Conservation (phyloP, 768 basidiomycete species). For the Omphalotus guepiniiformis region DNA sequence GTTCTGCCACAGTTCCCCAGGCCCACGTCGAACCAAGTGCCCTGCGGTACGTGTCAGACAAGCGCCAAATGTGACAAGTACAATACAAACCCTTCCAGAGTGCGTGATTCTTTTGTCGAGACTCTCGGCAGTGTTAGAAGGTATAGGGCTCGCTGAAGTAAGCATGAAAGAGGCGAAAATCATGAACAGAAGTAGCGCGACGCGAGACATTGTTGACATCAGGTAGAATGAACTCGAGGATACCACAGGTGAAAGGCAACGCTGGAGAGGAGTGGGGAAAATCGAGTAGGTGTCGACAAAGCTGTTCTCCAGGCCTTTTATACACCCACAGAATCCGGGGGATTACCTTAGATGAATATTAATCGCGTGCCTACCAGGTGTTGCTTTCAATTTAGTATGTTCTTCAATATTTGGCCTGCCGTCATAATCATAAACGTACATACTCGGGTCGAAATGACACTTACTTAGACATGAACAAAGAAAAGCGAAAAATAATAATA, state of each 20-base stretch:
- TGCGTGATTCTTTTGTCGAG: conserved; percentile 52
- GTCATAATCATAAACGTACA: too few relatives aligned
- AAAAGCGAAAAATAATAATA: too few relatives aligned
- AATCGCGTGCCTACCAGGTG: too few relatives aligned
- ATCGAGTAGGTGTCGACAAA: not conserved
- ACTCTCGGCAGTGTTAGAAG: conserved; percentile 27
- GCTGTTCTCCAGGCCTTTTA: not conserved
- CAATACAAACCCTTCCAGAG: conserved; percentile 48
- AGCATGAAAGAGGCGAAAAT: conserved; percentile 40
- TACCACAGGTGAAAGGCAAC: not conserved
- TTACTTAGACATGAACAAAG: too few relatives aligned
- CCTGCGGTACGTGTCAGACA: conserved; percentile 34
- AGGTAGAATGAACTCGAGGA: conserved; percentile 7
- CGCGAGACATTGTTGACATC: conserved; percentile 33
- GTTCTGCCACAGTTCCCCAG: conserved; percentile 59
- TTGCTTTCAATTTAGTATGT: too few relatives aligned
- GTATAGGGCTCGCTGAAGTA: conserved; percentile 43
- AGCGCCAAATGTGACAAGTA: not conserved
- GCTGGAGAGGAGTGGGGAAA: not conserved
- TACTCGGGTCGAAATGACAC: too few relatives aligned
- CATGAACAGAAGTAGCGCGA: conserved; percentile 30
- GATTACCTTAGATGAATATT: not conserved
- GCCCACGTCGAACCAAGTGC: conserved; percentile 62
- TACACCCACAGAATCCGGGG: not conserved
- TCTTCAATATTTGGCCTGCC: too few relatives aligned